Percentiles rank a stretch among this genome's conserved stretches.
Conservation (phyloP, 495 filamentous ascomycete genomes). For the Penicillium argentinense region DNA sequence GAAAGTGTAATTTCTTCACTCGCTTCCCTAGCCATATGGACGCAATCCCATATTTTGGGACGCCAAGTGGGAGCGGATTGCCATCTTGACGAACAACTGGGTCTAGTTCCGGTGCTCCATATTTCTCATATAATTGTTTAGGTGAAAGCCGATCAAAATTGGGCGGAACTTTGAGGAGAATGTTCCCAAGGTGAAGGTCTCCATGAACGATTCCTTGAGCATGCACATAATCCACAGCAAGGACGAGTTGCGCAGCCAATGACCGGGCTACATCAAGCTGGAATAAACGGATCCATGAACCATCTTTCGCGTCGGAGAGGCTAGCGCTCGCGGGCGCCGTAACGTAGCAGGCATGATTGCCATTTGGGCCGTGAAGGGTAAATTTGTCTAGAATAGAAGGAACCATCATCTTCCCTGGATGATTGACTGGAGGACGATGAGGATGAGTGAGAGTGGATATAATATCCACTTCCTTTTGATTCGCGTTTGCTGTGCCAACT, state of each 20-base stretch:
- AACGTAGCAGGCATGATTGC: conserved; percentile 42
- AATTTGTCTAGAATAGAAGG: conserved; percentile 42
- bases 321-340: conserved; percentile 27
- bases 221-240: conserved; percentile 34
- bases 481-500: conserved; percentile 30
- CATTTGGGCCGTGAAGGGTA: conserved; percentile 41
- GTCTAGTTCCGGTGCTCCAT: conserved; percentile 24
- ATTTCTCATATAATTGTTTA: conserved; percentile 27
- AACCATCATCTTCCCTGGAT: conserved; percentile 24
- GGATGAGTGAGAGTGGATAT: conserved; percentile 16
- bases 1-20: conserved; percentile 24
- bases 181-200: conserved; percentile 34
- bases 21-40: conserved; percentile 32
- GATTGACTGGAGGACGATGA: conserved; percentile 6
- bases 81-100: conserved; percentile 27
- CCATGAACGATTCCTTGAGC: conserved; percentile 33
- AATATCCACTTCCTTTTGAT: conserved; percentile 25
- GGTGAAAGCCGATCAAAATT: conserved; percentile 24
- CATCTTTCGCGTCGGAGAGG: conserved; percentile 29
- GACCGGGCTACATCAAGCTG: conserved; percentile 41
- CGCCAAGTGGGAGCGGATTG: conserved; percentile 21
- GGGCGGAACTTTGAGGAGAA: conserved; percentile 23
- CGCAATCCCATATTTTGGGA: conserved; percentile 23
- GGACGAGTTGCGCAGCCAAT: conserved; percentile 38
- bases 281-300: conserved; percentile 33